Evolutionary conservation across 2,329 filamentous ascomycete species (phyloP), one percentile per base, ranked within the genome.

Genomic region (Ceratocystiopsis brevicomis): DNA sequence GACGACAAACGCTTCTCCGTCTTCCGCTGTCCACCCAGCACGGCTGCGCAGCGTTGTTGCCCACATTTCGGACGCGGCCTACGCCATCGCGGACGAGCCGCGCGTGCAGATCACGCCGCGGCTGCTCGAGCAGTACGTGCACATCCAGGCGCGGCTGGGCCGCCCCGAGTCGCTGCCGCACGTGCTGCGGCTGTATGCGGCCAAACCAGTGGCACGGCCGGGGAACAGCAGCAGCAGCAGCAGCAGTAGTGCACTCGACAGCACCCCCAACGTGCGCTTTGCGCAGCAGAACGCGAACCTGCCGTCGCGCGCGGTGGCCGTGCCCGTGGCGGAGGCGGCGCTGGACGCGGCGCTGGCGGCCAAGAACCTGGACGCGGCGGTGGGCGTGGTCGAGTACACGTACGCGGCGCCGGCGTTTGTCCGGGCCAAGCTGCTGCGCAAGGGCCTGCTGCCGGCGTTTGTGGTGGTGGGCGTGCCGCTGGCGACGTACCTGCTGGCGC

Each of bases 161-260:
- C 76, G 71, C 45, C 78, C 85, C 3, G 74, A 83, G 50, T 77
- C 81, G 38, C 73, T 96, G 48, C 85, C 88, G 8, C 72, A 78
- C 47, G 74, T 86, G 37, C 80, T 98, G 54, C 65, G 77, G 44
- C 68, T 95, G 43, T 96, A 88, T 57, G 83, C 84, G 40, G 73
- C 74, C 52, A 98, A 96, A 60, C 80, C 83, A 11, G 65, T 76
- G 48, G 81, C 86, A 3, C 61, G 69, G 41, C 65, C 74, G 52
- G 67, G 67, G 41, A 21, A 13, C 12, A 10, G 25, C 14, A 6
- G 19, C 19, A 6, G 19, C 19, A 6, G 19, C 25, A 9, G 25
- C 25, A 10, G 25, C 25, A 9, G 25, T 9, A 11, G 5, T 2
- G 25, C 25, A 2, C 25, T 30, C 6, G 8, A 11, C 25, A 30